Base-by-base conservation (phyloP, 768 basidiomycete genomes). In the Amanita polypyramis region DNA sequence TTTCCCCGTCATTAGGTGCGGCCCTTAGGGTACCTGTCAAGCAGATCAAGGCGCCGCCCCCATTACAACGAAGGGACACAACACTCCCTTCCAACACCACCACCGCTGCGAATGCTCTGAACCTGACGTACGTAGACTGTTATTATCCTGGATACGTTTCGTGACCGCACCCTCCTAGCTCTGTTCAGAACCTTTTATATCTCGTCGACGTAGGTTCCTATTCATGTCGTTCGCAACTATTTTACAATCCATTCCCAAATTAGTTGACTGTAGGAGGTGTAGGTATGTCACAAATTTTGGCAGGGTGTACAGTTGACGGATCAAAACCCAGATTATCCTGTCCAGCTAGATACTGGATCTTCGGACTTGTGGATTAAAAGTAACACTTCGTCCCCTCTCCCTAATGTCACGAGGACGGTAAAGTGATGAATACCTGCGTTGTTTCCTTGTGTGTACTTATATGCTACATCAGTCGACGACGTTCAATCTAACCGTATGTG, bases 281-380 rank as follows among this genome's bases (percentile, higher is more conserved):
- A 49, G 66, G 85, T 88, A 42, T 53, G 76, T 64, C 17, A n/a
- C 35, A 19, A 30, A 8, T 14, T 46, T 29, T 25, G 11, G 29
- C 23, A 6, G n/a, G 25, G 14, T 20, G n/a, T 30, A 14, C 40
- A 17, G 21, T 14, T 43, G 23, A 36, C 53, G 23, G 36, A 45
- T 27, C 47, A 52, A 51, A 12, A 21, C 39, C 1, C 52, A 90
- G 87, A 70, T 12, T 86, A 82, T 61, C 65, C 73, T 42, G 76
- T 89, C 11, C 89, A 92, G 61, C 67, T 92, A 41, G 89, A 92
- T 64, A 89, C 87, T 1, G 89, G 89, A 52, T 90, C 87, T 8
- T 84, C 77, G 53, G 89, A 92, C 64, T 71, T 92, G 25, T 90
- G 87, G 80, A 71, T 86, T 44, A 66, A 75, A 52, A 73, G 74